Evolutionary conservation across 352 stramenopile species (phyloP).

Genomic region (Elongisporangium undulatum): DNA sequence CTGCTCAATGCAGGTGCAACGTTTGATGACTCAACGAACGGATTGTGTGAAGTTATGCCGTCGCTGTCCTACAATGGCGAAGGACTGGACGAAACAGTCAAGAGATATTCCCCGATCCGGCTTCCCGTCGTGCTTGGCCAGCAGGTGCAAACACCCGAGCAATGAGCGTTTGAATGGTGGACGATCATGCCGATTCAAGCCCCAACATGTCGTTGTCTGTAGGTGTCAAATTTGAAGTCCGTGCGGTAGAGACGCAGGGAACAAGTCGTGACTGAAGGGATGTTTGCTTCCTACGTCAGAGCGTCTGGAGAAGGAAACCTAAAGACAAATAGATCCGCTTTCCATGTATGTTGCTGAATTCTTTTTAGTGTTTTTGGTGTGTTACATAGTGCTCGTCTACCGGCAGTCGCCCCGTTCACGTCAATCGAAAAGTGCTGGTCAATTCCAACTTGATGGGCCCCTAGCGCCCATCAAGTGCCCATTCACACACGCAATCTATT

Average conservation of each 20-base stretch:
- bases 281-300: too few relatives aligned
- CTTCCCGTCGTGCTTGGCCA: slow-evolving; percentile 22
- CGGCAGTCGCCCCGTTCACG: not conserved
- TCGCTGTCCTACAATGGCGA: slow-evolving; percentile 83
- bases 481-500: not conserved
- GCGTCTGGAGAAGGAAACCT: too few relatives aligned
- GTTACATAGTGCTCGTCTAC: not conserved
- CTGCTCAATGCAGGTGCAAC: slow-evolving; percentile 37
- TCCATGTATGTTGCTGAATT: not conserved
- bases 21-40: slow-evolving; percentile 24
- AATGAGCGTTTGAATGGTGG: not conserved
- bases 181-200: slow-evolving; percentile 1
- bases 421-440: not conserved
- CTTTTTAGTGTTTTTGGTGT: not conserved
- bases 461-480: not conserved
- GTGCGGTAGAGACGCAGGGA: not conserved
- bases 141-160: not conserved
- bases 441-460: not conserved
- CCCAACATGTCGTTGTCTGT: not conserved
- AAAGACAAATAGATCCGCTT: not conserved
- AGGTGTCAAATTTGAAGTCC: not conserved
- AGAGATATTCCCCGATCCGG: slow-evolving; percentile 34
- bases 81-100: slow-evolving; percentile 43
- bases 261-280: not conserved
- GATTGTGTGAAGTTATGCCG: slow-evolving; percentile 70